Evolutionary conservation across 2,329 filamentous ascomycete species (phyloP), one percentile per base, ranked within the genome.

Genomic region (Pseudocercospora eumusae): DNA sequence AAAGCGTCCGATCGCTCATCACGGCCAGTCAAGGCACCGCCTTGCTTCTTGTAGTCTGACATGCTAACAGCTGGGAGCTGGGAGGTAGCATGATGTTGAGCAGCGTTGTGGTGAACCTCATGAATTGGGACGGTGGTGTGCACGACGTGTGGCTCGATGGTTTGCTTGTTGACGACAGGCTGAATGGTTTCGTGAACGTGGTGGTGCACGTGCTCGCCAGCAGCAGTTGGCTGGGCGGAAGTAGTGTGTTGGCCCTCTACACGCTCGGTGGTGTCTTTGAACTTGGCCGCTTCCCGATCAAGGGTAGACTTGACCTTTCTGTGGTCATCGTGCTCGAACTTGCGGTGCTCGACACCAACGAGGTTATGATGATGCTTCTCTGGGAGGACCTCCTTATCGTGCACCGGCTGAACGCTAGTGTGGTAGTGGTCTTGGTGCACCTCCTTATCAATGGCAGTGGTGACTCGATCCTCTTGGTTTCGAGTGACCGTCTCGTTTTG

Each of bases 51-150:
- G 73, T 89, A 91, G 68, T 92, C 87, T 0, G 81, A 78, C 72
- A 91, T 80, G 36, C 79, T 85, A 72, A 90, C 86, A 10, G 83
- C 75, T 1, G 88, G 88, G 0, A 91, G 80, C 2, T 84, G 80
- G 0, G 87, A 86, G 1, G 86, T 82, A 47, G 82, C 80, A 71
- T 92, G 89, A 72, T 89, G 85, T 62, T 88, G 82, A 1, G 88
- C 80, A 13, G 83, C 80, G 56, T 88, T 85, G 69, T 90, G 86
- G 71, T 91, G 88, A 1, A 84, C 83, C 76, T 92, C 89, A 66
- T 91, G 88, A 45, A 92, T 82, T 0, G 88, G 89, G 0, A 89
- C 80, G 1, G 87, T 90, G 23, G 86, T 91, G 78, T 92, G 89
- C 1, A 90, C 80, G 3, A 91, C 71, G 15, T 85, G 81, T 1